These are phyloP conservation scores for Pseudogymnoascus sp. DNA, from an alignment of 2,329 filamentous ascomycete species.

Conservation along the genomic window DNA sequence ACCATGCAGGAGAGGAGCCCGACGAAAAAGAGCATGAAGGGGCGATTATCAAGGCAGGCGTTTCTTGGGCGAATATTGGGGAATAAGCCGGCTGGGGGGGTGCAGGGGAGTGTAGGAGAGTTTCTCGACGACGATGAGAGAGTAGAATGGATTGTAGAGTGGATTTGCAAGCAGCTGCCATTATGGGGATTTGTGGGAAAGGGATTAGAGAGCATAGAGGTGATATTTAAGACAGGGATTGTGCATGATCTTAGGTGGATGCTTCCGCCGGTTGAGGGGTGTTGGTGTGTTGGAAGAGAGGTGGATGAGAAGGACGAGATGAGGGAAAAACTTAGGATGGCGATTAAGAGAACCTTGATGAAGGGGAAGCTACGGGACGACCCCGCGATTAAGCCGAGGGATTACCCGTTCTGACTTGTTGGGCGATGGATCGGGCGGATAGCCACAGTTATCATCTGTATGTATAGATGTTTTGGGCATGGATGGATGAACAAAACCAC, in stretches of 20 bases:
- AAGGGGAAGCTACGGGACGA: neutral
- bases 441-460: too few relatives aligned
- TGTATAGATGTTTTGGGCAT: too few relatives aligned
- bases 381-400: neutral
- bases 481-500: too few relatives aligned
- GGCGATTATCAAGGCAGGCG: too few relatives aligned
- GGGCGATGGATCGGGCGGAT: too few relatives aligned
- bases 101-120: too few relatives aligned
- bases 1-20: too few relatives aligned
- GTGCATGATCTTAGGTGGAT: neutral
- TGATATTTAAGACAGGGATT: neutral
- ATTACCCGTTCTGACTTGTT: neutral
- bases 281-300: neutral
- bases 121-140: too few relatives aligned
- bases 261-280: neutral
- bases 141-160: too few relatives aligned
- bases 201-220: neutral
- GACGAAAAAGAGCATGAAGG: too few relatives aligned
- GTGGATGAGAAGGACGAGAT: neutral
- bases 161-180: neutral
- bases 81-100: too few relatives aligned
- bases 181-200: neutral
- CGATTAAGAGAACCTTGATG: neutral
- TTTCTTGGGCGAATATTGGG: too few relatives aligned
- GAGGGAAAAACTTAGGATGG: neutral